Conservation (phyloP, 2,329 filamentous ascomycete species). For the Penicillium sp. region DNA sequence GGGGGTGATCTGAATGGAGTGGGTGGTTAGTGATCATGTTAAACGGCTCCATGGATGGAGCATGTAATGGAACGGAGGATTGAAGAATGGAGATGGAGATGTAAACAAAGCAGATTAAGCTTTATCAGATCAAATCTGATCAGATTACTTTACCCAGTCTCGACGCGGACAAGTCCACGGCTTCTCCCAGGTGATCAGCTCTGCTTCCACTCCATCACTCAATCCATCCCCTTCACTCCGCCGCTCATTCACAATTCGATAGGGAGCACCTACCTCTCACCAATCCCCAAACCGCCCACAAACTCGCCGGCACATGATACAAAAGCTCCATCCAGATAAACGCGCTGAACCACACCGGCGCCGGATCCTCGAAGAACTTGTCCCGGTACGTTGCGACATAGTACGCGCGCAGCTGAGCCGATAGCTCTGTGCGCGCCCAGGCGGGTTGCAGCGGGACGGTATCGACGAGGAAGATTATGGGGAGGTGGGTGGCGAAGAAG, state of each 20-base stretch:
- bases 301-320: conserved; percentile 62
- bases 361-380: conserved; percentile 60
- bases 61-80: no score
- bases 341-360: conserved; percentile 59
- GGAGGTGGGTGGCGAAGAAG: conserved; percentile 65
- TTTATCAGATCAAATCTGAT: neutral
- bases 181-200: neutral
- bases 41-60: neutral
- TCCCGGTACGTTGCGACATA: conserved; percentile 65
- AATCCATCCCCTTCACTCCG: neutral
- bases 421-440: conserved; percentile 51
- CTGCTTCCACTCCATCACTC: neutral
- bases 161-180: no score
- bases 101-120: neutral
- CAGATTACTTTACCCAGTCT: neutral
- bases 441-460: conserved; percentile 60
- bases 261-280: conserved; percentile 45
- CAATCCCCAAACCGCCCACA: conserved; percentile 62
- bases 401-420: conserved; percentile 54
- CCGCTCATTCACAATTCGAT: neutral
- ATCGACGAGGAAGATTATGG: conserved; percentile 64
- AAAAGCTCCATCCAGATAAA: conserved; percentile 62
- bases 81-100: neutral
- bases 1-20: conserved; percentile 52
- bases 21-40: neutral